Conservation (phyloP, 2,329 filamentous ascomycete species). For the Cladophialophora exuberans region DNA sequence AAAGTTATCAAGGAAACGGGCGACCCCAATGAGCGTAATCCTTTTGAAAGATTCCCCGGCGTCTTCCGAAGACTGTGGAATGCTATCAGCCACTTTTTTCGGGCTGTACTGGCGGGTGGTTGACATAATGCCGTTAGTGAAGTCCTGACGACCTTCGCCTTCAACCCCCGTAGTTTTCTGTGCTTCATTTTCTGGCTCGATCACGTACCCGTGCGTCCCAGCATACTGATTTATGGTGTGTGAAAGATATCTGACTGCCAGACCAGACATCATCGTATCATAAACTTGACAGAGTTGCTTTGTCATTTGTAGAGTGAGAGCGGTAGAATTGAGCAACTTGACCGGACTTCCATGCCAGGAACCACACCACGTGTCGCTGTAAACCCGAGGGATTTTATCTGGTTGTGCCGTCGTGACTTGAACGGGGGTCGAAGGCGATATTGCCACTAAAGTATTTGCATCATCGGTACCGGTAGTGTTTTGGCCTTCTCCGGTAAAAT, state of each 20-base stretch:
- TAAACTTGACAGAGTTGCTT: constrained; percentile 5
- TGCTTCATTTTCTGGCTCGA: constrained; percentile 1
- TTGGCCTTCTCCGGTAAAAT: neutral
- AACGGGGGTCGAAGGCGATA: neutral
- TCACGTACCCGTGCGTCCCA: constrained; percentile 8
- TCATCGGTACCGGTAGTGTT: neutral
- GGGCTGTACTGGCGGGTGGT: neutral
- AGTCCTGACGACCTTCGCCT: neutral
- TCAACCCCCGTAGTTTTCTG: neutral
- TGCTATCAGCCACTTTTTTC: neutral
- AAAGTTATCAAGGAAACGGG: constrained; percentile 15
- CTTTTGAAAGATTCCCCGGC: neutral
- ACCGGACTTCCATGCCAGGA: constrained; percentile 13
- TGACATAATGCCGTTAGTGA: neutral
- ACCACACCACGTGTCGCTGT: neutral
- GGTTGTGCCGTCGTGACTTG: neutral
- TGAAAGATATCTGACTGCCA: constrained; percentile 9
- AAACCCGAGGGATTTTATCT: neutral
- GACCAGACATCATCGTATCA: constrained; percentile 6
- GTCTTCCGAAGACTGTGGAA: neutral
- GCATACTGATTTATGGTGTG: constrained; percentile 7
- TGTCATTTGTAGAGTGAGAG: neutral
- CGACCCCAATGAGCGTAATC: constrained; percentile 13
- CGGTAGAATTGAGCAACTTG: constrained; percentile 3
- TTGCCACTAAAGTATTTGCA: neutral